phyloP scores from a whole-genome alignment of 192 early-diverging fungal genomes.

The Haplosporangium gracile region DNA sequence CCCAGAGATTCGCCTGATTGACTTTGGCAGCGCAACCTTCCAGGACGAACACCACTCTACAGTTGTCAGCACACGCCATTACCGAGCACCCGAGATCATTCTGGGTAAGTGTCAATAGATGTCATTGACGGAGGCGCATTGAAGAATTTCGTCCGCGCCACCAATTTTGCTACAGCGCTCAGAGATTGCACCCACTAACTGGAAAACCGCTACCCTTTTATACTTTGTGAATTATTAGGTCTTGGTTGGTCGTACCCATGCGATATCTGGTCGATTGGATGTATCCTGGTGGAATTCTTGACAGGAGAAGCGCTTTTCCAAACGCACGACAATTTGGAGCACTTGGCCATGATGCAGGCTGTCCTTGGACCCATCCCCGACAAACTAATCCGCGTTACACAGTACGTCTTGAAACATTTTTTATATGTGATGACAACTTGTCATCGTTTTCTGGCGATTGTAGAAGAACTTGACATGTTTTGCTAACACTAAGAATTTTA shows the following conservation, averaged over 20 bases:
- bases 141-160: not conserved
- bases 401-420: slow-evolving; percentile 22
- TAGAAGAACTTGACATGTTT: no score
- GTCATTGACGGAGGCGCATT: not conserved
- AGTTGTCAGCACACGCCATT: slow-evolving; percentile 97
- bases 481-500: not conserved
- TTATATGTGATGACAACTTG: not conserved
- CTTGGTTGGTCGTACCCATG: slow-evolving; percentile 96
- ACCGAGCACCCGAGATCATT: slow-evolving; percentile 98
- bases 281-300: slow-evolving; percentile 96
- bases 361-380: slow-evolving; percentile 88
- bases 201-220: not conserved
- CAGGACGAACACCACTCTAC: slow-evolving; percentile 93
- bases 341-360: slow-evolving; percentile 96
- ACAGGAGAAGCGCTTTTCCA: slow-evolving; percentile 98
- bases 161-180: not conserved
- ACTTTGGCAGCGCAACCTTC: slow-evolving; percentile 97
- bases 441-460: not conserved
- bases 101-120: slow-evolving; percentile 61
- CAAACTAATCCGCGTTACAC: slow-evolving; percentile 66
- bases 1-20: slow-evolving; percentile 90
- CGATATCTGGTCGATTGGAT: slow-evolving; percentile 98
- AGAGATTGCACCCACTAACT: not conserved
- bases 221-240: slow-evolving; percentile 30
- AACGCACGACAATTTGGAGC: slow-evolving; percentile 97